A percentile compares a stretch with the other conserved stretches of the same genome.
These are phyloP conservation scores for Lophium mytilinum DNA, from an alignment of 495 filamentous ascomycete species.

Conservation along the genomic window DNA sequence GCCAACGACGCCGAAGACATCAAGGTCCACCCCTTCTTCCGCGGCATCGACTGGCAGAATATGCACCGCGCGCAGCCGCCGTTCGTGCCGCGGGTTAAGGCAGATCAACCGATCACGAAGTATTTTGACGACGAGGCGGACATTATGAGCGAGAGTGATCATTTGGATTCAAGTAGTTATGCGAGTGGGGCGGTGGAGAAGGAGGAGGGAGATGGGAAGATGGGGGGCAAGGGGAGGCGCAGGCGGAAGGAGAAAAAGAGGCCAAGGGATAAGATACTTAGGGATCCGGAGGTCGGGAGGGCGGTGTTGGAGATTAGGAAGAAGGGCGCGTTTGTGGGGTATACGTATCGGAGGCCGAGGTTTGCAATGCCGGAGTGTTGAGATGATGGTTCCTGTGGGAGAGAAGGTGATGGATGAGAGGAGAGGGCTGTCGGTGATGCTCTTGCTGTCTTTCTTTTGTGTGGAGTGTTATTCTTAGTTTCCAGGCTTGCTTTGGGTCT, in stretches of 20 bases:
- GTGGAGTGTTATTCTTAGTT: too few relatives aligned
- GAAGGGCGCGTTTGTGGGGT: constrained; percentile 77
- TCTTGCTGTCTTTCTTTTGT: too few relatives aligned
- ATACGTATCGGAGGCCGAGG: constrained; percentile 64
- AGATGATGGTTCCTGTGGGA: neutral
- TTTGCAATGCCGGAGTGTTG: constrained; percentile 19
- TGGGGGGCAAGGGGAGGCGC: constrained; percentile 28
- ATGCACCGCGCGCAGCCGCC: constrained; percentile 60
- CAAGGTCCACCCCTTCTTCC: constrained; percentile 39
- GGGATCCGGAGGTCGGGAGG: constrained; percentile 56
- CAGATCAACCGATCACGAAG: constrained; percentile 65
- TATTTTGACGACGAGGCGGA: constrained; percentile 79
- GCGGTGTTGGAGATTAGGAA: constrained; percentile 71
- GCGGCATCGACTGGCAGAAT: constrained; percentile 32
- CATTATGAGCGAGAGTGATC: constrained; percentile 42
- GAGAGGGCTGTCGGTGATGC: too few relatives aligned
- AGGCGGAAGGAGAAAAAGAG: constrained; percentile 54
- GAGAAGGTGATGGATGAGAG: too few relatives aligned
- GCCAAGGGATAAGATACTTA: constrained; percentile 68
- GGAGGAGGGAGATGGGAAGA: constrained; percentile 17
- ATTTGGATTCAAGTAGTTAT: constrained; percentile 34
- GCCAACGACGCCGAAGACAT: constrained; percentile 42
- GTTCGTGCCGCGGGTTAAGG: constrained; percentile 61
- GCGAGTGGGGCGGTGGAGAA: neutral
- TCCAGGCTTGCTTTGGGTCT: too few relatives aligned